These are phyloP conservation scores for Trypanosoma brucei DNA, from an alignment of 208 protist genomes.

Conservation along the genomic window DNA sequence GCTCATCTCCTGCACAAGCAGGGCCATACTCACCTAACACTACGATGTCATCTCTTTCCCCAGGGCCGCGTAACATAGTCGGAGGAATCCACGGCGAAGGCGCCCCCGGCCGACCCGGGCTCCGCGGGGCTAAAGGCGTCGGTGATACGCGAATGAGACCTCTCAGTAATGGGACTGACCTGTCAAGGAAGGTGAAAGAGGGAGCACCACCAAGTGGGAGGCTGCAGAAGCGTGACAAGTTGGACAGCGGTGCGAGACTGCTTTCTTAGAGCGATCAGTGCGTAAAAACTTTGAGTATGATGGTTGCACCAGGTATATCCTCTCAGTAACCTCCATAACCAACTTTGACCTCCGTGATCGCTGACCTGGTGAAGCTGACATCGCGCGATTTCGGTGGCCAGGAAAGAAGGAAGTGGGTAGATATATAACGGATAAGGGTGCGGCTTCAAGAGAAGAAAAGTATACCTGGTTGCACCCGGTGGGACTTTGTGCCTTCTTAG, in stretches of 20 bases:
- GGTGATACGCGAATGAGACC: not conserved
- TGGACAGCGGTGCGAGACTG: not conserved
- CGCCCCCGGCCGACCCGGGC: not conserved
- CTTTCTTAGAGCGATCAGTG: not conserved
- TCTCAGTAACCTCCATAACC: too few species aligned
- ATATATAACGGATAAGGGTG: too few species aligned
- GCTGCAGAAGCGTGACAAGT: not conserved
- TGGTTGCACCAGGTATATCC: too few species aligned
- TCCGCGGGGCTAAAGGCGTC: not conserved
- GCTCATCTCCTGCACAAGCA: not conserved
- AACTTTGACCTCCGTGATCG: too few species aligned
- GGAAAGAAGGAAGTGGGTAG: too few species aligned
- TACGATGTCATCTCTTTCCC: not conserved
- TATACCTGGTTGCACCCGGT: too few species aligned
- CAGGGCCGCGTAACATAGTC: not conserved
- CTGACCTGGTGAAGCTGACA: too few species aligned
- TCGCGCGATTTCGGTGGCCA: too few species aligned
- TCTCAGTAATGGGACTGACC: not conserved
- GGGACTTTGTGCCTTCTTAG: too few species aligned
- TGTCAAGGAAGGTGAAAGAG: not conserved
- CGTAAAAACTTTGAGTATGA: too few species aligned
- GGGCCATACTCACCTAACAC: not conserved
- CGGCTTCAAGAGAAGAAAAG: too few species aligned
- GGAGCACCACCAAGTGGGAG: not conserved
- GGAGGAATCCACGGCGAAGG: not conserved